These are phyloP conservation scores for Saccharomyces hybrid DNA, from an alignment of 1,139 yeast species.

Conservation along the genomic window DNA sequence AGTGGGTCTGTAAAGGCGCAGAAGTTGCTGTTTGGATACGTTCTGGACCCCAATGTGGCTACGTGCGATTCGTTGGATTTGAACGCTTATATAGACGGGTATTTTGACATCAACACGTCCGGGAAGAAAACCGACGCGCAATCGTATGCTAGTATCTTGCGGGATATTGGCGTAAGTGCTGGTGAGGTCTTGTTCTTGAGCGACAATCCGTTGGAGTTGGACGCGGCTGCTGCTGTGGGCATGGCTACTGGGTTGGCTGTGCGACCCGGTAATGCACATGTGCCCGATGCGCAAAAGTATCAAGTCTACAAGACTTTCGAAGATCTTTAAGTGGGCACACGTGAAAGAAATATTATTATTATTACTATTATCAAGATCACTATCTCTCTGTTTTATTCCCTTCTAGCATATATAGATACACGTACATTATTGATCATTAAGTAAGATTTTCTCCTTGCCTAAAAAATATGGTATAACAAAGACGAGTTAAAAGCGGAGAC, in stretches of 20 bases:
- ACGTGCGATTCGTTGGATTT: constrained; percentile 38
- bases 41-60: constrained; percentile 30
- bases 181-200: constrained; percentile 56
- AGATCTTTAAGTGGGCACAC: not conserved
- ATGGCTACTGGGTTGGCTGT: constrained; percentile 51
- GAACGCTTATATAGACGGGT: constrained; percentile 50
- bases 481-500: not conserved
- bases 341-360: not conserved
- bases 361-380: not conserved
- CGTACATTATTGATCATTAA: not conserved
- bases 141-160: constrained; percentile 55
- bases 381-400: not conserved
- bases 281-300: constrained; percentile 29
- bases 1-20: constrained; percentile 92
- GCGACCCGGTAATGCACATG: constrained; percentile 69
- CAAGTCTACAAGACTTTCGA: constrained; percentile 3
- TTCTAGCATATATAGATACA: not conserved
- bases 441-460: not conserved
- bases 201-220: constrained; percentile 61
- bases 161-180: constrained; percentile 35
- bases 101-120: constrained; percentile 78
- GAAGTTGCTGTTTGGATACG: constrained; percentile 63
- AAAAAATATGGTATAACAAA: not conserved
- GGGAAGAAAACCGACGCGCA: constrained; percentile 57
- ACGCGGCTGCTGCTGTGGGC: constrained; percentile 68